Conservation (phyloP, 2,329 filamentous ascomycete genomes). For the Fusarium armeniacum region DNA sequence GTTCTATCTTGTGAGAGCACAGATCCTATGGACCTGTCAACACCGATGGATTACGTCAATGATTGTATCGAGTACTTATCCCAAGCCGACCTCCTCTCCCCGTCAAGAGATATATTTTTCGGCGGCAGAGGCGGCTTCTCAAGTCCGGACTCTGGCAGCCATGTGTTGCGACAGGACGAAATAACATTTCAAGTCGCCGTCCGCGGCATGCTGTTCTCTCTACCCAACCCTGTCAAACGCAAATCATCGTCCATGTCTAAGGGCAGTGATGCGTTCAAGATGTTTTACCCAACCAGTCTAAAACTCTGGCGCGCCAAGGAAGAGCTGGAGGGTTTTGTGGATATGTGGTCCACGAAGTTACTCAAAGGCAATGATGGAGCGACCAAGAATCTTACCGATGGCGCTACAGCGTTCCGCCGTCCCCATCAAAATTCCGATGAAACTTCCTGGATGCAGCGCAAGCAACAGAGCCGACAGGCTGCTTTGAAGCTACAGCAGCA, state of each 20-base stretch:
- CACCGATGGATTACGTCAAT: slow-evolving; percentile 82
- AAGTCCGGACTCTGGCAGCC: slow-evolving; percentile 72
- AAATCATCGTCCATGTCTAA: slow-evolving; percentile 62
- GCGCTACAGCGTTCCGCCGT: slow-evolving; percentile 65
- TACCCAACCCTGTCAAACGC: slow-evolving; percentile 89
- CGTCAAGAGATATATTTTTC: slow-evolving; percentile 78
- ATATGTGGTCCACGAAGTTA: slow-evolving; percentile 74
- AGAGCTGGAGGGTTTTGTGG: slow-evolving; percentile 81
- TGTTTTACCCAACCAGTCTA: slow-evolving; percentile 91
- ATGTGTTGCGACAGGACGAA: slow-evolving; percentile 89
- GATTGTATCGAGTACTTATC: slow-evolving; percentile 90
- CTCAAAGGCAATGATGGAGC: slow-evolving; percentile 67
- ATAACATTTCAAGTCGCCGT: slow-evolving; percentile 94
- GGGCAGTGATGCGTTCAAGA: slow-evolving; percentile 78
- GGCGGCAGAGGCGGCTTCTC: slow-evolving; percentile 69
- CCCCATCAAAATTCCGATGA: slow-evolving; percentile 53
- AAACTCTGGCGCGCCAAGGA: slow-evolving; percentile 88
- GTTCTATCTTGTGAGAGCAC: slow-evolving; percentile 80
- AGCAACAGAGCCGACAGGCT: slow-evolving; percentile 48
- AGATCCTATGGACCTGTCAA: slow-evolving; percentile 64
- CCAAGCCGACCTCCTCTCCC: slow-evolving; percentile 86
- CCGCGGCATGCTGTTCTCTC: slow-evolving; percentile 84
- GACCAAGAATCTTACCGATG: slow-evolving; percentile 59
- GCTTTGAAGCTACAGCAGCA: slow-evolving; percentile 30
- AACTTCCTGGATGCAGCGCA: slow-evolving; percentile 55